Conservation (phyloP, 805 yeast genomes). For the Schwanniomyces polymorphus region DNA sequence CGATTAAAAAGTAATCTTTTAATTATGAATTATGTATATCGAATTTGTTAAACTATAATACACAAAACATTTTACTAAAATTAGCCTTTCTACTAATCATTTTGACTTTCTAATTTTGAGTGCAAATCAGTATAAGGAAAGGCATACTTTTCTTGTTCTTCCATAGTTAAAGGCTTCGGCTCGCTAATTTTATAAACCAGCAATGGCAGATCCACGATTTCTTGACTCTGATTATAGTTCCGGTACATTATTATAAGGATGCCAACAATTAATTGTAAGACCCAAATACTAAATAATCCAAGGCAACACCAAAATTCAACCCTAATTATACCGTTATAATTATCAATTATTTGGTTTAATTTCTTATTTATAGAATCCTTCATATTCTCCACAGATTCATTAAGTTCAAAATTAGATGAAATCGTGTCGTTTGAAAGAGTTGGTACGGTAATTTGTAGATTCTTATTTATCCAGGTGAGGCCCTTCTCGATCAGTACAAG, state of each 20-base stretch:
- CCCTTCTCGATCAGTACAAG: conserved; percentile 66
- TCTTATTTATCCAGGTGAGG: conserved; percentile 71
- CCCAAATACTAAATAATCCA: conserved; percentile 49
- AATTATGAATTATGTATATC: background rate
- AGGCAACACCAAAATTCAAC: conserved; percentile 50
- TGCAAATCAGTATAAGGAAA: conserved; percentile 22
- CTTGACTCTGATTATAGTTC: background rate
- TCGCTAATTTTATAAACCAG: conserved; percentile 14
- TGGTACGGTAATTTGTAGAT: conserved; percentile 62
- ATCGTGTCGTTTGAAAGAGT: conserved; percentile 26
- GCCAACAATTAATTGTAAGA: conserved; percentile 44
- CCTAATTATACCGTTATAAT: conserved; percentile 35
- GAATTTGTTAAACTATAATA: background rate
- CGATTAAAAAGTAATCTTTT: conserved; percentile 32
- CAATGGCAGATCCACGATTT: background rate
- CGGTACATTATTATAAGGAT: conserved; percentile 10
- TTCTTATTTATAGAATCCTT: conserved; percentile 15
- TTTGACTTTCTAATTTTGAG: background rate
- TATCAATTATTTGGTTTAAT: conserved; percentile 24
- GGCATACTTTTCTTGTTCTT: conserved; percentile 23
- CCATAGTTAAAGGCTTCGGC: conserved; percentile 26
- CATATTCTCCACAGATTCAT: conserved; percentile 2
- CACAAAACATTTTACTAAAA: background rate
- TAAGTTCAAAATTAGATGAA: conserved; percentile 3
- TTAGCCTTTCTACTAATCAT: too few relatives aligned